Evolutionary conservation across 164 flowering plant genomes (phyloP), one percentile per base, ranked within the genome.

Genomic region (Vitis labrusca): DNA sequence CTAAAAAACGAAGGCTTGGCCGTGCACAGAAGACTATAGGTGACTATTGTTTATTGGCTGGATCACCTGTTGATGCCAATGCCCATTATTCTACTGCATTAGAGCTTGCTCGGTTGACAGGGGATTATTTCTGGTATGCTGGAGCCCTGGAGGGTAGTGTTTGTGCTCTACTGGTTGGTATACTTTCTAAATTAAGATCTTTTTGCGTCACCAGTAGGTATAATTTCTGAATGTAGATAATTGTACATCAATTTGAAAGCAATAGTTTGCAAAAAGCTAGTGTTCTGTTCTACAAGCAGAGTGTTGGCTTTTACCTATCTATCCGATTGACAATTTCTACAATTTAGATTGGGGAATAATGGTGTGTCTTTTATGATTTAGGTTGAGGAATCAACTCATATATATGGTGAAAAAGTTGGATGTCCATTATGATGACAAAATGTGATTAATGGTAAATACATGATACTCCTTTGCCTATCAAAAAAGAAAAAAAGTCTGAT

Each of bases 41-140:
- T 73, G 99, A 96, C 83, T 96, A 96, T 66, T 96, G 98, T 71
- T 80, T 96, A 78, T 71, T 96, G 85, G 98, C 99, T 47, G 99
- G 98, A 58, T 93, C 99, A 50, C 99, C 99, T 64, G 98, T 96
- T 73, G 99, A 96, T 91, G 99, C 99, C 47, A 92, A 89, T 88
- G 97, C 97, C 8, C 99, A 96, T 77, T 96, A 93, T 80, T 85
- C 97, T 63, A 96, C 99, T 63, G 97, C 98, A 15, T 65, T 91
- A 68, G 99, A 96, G 68, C 97, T 96, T 71, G 89, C 97, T 30
- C 87, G 99, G 77, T 81, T 96, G 81, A 96, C 99, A 30, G 95
- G 88, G 56, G 99, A 96, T 81, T 91, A 67, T 76, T 96, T 96
- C 77, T 96, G 99, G 99, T 89, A 85, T 81, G 98, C 97, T 61